A percentile compares a stretch with the other conserved stretches of the same genome.
phyloP scores from a whole-genome alignment of 192 early-diverging fungal genomes.

The Glomus cerebriforme region DNA sequence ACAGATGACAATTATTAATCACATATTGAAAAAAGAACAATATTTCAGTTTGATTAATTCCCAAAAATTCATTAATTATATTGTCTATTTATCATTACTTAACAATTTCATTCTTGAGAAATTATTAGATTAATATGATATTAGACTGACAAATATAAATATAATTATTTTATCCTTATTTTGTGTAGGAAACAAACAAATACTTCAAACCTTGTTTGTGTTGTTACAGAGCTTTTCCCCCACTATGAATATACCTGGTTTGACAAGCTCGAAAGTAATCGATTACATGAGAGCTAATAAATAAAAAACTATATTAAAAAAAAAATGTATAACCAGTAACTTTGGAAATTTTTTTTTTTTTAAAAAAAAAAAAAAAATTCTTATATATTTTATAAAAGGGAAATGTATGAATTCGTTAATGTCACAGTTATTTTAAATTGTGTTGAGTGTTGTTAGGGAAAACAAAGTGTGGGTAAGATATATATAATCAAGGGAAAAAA shows the following conservation, averaged over 20 bases:
- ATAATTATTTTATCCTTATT: not conserved
- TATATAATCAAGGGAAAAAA: not conserved
- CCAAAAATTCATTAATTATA: not conserved
- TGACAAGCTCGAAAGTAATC: not conserved
- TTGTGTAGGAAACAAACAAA: too few relatives aligned
- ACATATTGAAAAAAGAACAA: not conserved
- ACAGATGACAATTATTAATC: not conserved
- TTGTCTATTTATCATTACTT: not conserved
- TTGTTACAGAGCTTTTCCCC: not conserved
- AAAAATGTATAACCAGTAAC: not conserved
- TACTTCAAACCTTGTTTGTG: not conserved
- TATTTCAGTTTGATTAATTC: not conserved
- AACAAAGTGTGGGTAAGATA: not conserved
- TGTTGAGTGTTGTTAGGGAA: not conserved
- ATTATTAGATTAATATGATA: not conserved
- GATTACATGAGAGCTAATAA: not conserved
- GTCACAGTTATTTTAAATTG: not conserved
- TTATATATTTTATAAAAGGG: not conserved
- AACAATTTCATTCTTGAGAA: not conserved
- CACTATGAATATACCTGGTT: not conserved
- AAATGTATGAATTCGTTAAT: not conserved
- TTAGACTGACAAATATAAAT: not conserved
- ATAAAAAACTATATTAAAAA: not conserved
- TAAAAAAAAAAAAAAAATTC: not conserved
- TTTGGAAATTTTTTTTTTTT: not conserved